A percentile compares a stretch with the other conserved stretches of the same genome.
phyloP scores from a whole-genome alignment of 306 rosid genomes.

The Coriaria nepalensis region DNA sequence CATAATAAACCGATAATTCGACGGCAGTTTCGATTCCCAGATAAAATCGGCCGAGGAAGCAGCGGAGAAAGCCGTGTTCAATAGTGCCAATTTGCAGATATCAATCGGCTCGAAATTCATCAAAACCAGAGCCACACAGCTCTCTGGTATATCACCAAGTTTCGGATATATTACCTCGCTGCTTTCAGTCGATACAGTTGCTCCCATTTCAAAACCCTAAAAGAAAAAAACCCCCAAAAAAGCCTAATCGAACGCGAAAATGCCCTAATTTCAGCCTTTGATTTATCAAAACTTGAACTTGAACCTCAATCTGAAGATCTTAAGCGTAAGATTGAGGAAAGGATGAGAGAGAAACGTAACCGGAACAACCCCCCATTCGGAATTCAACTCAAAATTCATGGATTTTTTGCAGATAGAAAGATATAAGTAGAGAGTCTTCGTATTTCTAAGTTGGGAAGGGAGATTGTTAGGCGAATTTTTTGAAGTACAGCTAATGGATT shows the following conservation, averaged over 20 bases:
- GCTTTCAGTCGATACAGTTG: conserved; percentile 29
- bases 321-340: conserved; percentile 39
- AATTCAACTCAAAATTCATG: conserved; percentile 32
- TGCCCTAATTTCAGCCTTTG: conserved; percentile 11
- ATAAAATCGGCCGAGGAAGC: conserved; percentile 77
- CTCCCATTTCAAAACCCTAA: conserved; percentile 34
- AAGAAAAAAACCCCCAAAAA: conserved; percentile 1
- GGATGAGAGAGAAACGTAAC: conserved; percentile 14
- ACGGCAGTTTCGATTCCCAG: conserved; percentile 80
- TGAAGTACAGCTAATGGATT: too few species aligned
- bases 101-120: conserved; percentile 57
- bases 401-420: conserved; percentile 1
- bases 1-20: conserved; percentile 44
- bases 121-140: conserved; percentile 60
- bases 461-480: too few species aligned
- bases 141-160: conserved; percentile 77
- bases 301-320: conserved; percentile 42
- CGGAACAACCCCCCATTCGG: conserved; percentile 5
- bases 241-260: not conserved
- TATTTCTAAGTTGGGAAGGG: too few species aligned
- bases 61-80: conserved; percentile 55
- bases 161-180: conserved; percentile 20
- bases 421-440: too few species aligned
- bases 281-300: conserved; percentile 30
- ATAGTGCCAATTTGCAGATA: conserved; percentile 53